These are phyloP conservation scores for Aspergillus conjunctus DNA, from an alignment of 495 filamentous ascomycete genomes.

Conservation along the genomic window DNA sequence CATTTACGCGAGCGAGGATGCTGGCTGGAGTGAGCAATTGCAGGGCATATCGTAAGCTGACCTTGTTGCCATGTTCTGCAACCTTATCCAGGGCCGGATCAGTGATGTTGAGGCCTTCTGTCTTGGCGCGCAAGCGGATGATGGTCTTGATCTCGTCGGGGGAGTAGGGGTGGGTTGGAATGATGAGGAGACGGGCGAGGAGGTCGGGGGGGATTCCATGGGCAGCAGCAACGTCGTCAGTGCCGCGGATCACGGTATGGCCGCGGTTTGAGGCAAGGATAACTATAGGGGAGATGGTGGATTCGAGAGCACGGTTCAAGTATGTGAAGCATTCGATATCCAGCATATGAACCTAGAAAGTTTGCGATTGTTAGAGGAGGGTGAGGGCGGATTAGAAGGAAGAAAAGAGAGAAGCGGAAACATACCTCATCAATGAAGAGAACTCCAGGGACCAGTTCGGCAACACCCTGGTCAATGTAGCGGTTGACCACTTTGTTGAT, in stretches of 20 bases:
- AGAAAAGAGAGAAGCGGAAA: conserved; percentile 2
- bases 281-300: conserved; percentile 89
- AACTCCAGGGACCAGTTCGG: conserved; percentile 94
- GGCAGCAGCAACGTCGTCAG: conserved; percentile 77
- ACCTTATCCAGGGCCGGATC: conserved; percentile 85
- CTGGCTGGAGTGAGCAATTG: conserved; percentile 88
- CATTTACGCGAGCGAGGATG: conserved; percentile 69
- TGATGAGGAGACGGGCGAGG: conserved; percentile 87
- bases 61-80: conserved; percentile 77
- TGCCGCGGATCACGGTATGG: conserved; percentile 83
- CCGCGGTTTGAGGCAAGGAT: conserved; percentile 97
- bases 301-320: conserved; percentile 94
- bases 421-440: conserved; percentile 97
- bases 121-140: conserved; percentile 76
- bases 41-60: conserved; percentile 88
- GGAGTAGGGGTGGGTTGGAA: conserved; percentile 86
- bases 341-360: conserved; percentile 87
- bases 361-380: conserved; percentile 2
- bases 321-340: conserved; percentile 99
- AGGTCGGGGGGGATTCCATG: conserved; percentile 95
- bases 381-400: conserved; percentile 1
- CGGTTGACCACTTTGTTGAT: conserved; percentile 99
- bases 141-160: conserved; percentile 88
- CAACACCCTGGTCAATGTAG: conserved; percentile 98
- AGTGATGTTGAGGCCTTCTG: conserved; percentile 76